phyloP scores from a whole-genome alignment of 192 early-diverging fungal species.

The Phlyctochytrium planicorne region DNA sequence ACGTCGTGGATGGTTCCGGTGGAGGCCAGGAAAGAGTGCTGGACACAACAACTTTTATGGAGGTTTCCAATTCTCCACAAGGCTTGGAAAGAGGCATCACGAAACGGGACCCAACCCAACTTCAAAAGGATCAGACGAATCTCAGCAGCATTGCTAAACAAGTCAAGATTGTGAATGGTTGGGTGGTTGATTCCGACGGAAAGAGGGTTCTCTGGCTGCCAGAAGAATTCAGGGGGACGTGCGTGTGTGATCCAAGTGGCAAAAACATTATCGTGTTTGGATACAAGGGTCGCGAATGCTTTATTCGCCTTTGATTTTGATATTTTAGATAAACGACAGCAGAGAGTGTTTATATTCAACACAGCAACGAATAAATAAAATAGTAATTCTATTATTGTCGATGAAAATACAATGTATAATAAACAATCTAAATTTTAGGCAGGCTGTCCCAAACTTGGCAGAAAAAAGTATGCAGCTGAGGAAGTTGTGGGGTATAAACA shows the following conservation, averaged over 20 bases:
- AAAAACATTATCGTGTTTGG: neutral
- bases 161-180: neutral
- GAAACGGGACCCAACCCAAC: no score
- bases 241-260: neutral
- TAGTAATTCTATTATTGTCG: no score
- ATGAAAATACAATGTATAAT: no score
- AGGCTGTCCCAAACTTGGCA: no score
- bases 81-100: neutral
- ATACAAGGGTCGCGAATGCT: neutral
- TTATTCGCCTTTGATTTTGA: no score
- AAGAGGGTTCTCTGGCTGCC: neutral
- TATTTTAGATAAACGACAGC: no score
- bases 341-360: no score
- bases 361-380: no score
- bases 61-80: neutral
- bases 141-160: neutral
- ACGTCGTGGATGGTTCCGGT: neutral
- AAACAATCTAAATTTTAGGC: no score
- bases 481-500: no score
- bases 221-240: neutral
- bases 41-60: neutral
- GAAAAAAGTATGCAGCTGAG: no score
- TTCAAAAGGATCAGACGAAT: no score
- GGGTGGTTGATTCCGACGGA: neutral
- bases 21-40: neutral